Conservation (phyloP, 768 basidiomycete species). For the Lyophyllum shimeji region DNA sequence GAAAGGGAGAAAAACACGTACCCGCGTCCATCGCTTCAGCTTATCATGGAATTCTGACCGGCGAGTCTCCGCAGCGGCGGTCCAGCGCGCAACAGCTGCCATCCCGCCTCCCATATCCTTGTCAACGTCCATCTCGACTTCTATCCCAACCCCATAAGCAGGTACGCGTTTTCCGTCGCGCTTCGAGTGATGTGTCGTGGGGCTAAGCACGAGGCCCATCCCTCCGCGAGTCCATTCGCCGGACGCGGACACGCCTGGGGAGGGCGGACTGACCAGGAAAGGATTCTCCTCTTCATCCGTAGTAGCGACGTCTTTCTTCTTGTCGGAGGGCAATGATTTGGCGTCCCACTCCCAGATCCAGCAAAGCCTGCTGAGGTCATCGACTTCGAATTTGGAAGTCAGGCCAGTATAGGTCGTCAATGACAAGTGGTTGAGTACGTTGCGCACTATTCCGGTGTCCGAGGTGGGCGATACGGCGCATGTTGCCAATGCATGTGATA, state of each 20-base stretch:
- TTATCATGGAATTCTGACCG: constrained; percentile 58
- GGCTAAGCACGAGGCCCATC: constrained; percentile 76
- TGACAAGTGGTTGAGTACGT: constrained; percentile 78
- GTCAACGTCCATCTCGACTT: constrained; percentile 84
- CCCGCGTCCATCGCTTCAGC: constrained; percentile 64
- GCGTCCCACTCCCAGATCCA: constrained; percentile 92
- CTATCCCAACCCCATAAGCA: constrained; percentile 83
- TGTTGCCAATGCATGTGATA: constrained; percentile 83
- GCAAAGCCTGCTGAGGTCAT: constrained; percentile 74
- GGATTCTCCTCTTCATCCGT: constrained; percentile 65
- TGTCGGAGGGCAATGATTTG: constrained; percentile 31
- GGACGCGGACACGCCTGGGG: constrained; percentile 29
- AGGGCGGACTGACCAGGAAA: constrained; percentile 48
- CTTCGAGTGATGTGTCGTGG: constrained; percentile 74
- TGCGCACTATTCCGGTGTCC: constrained; percentile 73
- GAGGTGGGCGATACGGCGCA: constrained; percentile 75
- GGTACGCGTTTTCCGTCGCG: constrained; percentile 64
- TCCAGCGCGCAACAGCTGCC: constrained; percentile 89
- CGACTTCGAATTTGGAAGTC: constrained; percentile 58
- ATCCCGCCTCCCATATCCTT: constrained; percentile 81
- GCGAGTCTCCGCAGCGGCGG: constrained; percentile 63
- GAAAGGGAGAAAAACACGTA: constrained; percentile 25
- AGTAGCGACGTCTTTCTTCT: constrained; percentile 1
- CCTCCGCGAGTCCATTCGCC: constrained; percentile 79
- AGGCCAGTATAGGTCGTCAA: constrained; percentile 69